Conservation (phyloP, 2,329 filamentous ascomycete species). For the Nemania bipapillata region DNA sequence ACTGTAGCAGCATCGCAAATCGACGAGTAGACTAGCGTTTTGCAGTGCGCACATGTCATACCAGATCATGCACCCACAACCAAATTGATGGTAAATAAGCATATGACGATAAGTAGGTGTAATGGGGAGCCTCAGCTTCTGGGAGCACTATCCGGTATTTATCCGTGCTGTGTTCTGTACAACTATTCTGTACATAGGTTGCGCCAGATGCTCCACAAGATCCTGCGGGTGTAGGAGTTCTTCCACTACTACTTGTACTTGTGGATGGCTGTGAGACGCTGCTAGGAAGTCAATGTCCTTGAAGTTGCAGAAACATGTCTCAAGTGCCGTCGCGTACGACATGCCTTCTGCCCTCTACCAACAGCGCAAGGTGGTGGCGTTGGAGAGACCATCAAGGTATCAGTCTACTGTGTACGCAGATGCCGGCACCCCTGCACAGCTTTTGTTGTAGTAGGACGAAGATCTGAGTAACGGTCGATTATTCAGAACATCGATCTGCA, state of each 20-base stretch:
- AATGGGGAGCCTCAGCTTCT: conserved; percentile 7
- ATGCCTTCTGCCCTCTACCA: conserved; percentile 3
- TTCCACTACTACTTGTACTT: background rate
- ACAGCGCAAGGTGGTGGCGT: background rate
- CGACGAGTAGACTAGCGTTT: background rate
- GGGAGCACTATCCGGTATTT: background rate
- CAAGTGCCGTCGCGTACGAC: background rate
- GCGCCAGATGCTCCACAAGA: conserved; percentile 9
- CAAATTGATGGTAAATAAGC: background rate
- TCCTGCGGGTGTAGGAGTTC: conserved; percentile 5
- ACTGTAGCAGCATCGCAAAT: conserved; percentile 12
- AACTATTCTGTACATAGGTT: background rate
- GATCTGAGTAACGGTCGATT: background rate
- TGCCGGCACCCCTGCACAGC: background rate
- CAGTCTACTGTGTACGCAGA: background rate
- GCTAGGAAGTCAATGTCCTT: background rate
- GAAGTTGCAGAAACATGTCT: conserved; percentile 4
- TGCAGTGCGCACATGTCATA: background rate
- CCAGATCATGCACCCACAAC: background rate
- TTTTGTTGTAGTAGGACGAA: background rate
- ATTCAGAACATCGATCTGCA: background rate
- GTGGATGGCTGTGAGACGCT: background rate
- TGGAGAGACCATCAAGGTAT: conserved; percentile 1
- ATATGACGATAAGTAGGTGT: background rate
- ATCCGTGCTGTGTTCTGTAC: background rate